A percentile compares a stretch with the other conserved stretches of the same genome.
phyloP scores from a whole-genome alignment of 2,329 filamentous ascomycete species.

The Zasmidium cellare region DNA sequence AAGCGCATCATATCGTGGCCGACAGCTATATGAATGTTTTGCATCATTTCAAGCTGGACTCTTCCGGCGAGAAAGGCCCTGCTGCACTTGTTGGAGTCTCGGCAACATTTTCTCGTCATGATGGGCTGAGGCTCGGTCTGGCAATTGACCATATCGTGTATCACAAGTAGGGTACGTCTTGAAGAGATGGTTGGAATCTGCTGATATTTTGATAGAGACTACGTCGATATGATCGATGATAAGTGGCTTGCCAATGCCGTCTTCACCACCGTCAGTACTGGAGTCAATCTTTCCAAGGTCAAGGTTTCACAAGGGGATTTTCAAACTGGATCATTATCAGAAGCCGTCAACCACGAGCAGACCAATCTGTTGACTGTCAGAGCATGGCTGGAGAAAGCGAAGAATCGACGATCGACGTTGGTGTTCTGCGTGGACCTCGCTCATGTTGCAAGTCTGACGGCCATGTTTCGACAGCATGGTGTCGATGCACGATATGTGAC shows the following conservation, averaged over 20 bases:
- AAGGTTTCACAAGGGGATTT: conserved; percentile 77
- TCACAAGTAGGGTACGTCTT: conserved; percentile 64
- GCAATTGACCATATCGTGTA: conserved; percentile 96
- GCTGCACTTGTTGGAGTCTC: conserved; percentile 81
- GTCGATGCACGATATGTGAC: conserved; percentile 87
- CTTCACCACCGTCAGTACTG: conserved; percentile 88
- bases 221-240: conserved; percentile 78
- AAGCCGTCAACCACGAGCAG: conserved; percentile 75
- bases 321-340: conserved; percentile 71
- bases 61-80: conserved; percentile 47
- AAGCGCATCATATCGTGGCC: conserved; percentile 95
- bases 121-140: conserved; percentile 77
- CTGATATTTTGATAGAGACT: conserved; percentile 50
- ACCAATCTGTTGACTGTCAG: conserved; percentile 83
- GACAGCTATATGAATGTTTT: conserved; percentile 73
- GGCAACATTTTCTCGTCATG: conserved; percentile 75
- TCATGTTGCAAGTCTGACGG: conserved; percentile 75
- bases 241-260: conserved; percentile 91
- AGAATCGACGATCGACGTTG: conserved; percentile 73
- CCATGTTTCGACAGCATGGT: conserved; percentile 72
- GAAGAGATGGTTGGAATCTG: too few relatives aligned
- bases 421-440: conserved; percentile 91
- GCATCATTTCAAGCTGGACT: conserved; percentile 72
- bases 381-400: conserved; percentile 79
- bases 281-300: conserved; percentile 68